A percentile compares a stretch with the other conserved stretches of the same genome.
These are phyloP conservation scores for Annulohypoxylon truncatum DNA, from an alignment of 2,329 filamentous ascomycete genomes.

Conservation along the genomic window DNA sequence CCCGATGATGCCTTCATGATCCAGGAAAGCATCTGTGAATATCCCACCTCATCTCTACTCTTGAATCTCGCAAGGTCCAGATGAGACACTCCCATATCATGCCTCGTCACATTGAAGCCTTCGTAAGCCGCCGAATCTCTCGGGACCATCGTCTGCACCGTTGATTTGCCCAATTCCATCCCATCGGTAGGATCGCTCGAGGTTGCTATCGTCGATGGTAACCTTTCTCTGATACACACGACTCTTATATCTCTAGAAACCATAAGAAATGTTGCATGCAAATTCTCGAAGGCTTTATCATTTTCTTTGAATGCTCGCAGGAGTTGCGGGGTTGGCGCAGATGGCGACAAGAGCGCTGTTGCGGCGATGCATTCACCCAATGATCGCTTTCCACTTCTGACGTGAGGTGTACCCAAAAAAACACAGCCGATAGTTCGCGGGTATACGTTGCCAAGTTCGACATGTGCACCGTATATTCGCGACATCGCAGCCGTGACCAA, in stretches of 20 bases:
- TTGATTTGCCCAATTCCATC: slow-evolving; percentile 43
- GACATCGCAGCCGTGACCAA: slow-evolving; percentile 48
- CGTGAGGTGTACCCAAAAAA: slow-evolving; percentile 49
- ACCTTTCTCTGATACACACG: slow-evolving; percentile 46
- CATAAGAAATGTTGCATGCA: slow-evolving; percentile 47
- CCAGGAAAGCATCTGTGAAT: slow-evolving; percentile 43
- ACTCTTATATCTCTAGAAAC: slow-evolving; percentile 50
- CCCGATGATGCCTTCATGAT: slow-evolving; percentile 45
- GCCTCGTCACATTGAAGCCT: slow-evolving; percentile 46
- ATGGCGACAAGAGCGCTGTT: slow-evolving; percentile 46
- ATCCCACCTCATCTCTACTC: slow-evolving; percentile 44
- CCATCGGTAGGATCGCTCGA: slow-evolving; percentile 42
- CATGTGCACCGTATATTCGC: slow-evolving; percentile 48
- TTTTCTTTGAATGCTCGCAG: slow-evolving; percentile 44
- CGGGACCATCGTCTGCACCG: slow-evolving; percentile 47
- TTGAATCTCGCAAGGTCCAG: slow-evolving; percentile 45
- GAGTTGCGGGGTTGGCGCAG: slow-evolving; percentile 40
- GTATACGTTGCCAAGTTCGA: slow-evolving; percentile 49
- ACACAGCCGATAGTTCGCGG: slow-evolving; percentile 49
- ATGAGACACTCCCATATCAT: slow-evolving; percentile 45
- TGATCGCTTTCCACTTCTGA: slow-evolving; percentile 44
- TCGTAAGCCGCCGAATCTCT: slow-evolving; percentile 45
- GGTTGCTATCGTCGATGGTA: slow-evolving; percentile 42
- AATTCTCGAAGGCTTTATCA: slow-evolving; percentile 45
- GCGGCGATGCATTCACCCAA: slow-evolving; percentile 47